Evolutionary conservation across 805 yeast species (phyloP), one percentile per base, ranked within the genome.

Genomic region (Wickerhamiella vanderwaltii): DNA sequence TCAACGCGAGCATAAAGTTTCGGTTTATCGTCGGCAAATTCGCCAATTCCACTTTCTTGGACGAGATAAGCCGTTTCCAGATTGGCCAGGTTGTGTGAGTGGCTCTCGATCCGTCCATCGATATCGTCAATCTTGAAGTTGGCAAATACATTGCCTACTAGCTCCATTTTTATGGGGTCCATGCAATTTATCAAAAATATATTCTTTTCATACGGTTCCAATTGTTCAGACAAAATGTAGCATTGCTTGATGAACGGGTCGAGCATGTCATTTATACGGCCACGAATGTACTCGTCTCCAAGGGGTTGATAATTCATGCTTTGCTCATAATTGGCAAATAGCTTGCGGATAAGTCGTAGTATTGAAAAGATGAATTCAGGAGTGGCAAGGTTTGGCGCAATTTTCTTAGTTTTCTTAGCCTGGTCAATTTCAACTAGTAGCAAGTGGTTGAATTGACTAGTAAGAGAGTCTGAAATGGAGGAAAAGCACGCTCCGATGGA

Each of bases 351-450:
- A 12, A 74, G 79, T 0, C 73, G 63, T 36, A 79, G 68, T 49
- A 78, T 75, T n/a, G 73, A 78, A 37, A 71, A 64, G 17, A 82
- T 61, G 86, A 93, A 87, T 46, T 82, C 93, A 0, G 96, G 95
- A 4, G 94, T 77, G 46, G 78, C 72, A 17, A 82, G 62, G 46
- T 83, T 83, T 22, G 23, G 9, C 2, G 38, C 25, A 15, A 36
- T 30, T 15, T 35, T 35, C 24, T 30, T 36, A 16, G 18, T 9
- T 31, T 25, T 32, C 19, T 39, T 45, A 30, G 68, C 69, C 39
- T 34, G 56, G 57, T 13, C 68, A 46, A 29, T 58, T 57, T 43
- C 64, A 53, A 52, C 57, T 9, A 66, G 63, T 23, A 72, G 52
- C 5, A 53, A 63, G 46, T 48, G 60, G 52, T 45, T 67, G 58